Evolutionary conservation across 176 grass and related monocot species (phyloP), one percentile per base, ranked within the genome.

Genomic region (Juncus inflexus): DNA sequence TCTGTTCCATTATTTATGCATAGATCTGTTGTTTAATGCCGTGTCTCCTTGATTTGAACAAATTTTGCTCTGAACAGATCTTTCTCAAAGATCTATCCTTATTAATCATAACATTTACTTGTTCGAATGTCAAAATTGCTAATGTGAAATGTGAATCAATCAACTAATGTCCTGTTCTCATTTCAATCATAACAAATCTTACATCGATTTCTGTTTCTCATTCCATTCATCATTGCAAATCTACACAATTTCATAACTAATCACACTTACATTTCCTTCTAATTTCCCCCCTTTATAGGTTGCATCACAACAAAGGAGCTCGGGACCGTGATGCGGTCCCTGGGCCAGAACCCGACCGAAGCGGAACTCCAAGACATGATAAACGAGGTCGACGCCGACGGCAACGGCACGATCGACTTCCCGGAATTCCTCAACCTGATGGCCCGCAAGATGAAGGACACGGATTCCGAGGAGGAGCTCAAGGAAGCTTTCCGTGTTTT

Each of bases 401-500:
- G 74, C 10, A 76, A 76, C 0, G 74, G 74, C 62, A 76, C 74
- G 16, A 76, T 76, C 0, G 74, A 76, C 39, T 76, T 76, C 62
- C 74, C 74, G 0, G 74, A 76, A 38, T 76, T 76, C 16, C 61
- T 76, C 14, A 76, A 76, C 61, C 62, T 76, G 37, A 76, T 76
- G 74, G 74, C 74, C 4, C 74, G 74, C 74, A 76, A 76, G 50
- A 76, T 76, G 74, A 76, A 76, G 60, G 74, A 76, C 49, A 76
- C 74, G 3, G 74, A 76, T 15, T 76, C 74, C 5, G 74, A 76
- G 50, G 74, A 76, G 60, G 74, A 76, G 37, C 74, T 76, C 38
- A 76, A 76, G 65, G 76, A 78, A 57, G 76, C 76, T 15, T 78
- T 78, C 42, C 76, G 76, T n/a, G 76, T 78, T 11, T 78, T 78